Evolutionary conservation across 257 asterid genomes (phyloP).

Genomic region (Handroanthus guayacan): DNA sequence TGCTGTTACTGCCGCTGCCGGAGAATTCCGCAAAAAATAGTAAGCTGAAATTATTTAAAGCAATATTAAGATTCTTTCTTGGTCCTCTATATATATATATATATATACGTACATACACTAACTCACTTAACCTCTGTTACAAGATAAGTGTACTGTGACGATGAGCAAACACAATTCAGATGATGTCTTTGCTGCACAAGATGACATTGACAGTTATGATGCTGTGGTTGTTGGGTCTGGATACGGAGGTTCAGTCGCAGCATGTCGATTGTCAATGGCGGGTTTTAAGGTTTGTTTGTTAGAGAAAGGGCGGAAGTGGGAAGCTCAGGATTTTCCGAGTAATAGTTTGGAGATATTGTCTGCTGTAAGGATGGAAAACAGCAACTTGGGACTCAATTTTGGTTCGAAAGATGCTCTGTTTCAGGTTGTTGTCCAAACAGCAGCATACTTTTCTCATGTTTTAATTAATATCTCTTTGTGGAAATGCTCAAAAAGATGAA

Average conservation of each 20-base stretch:
- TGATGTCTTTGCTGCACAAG: not conserved
- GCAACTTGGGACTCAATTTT: constrained; percentile 40
- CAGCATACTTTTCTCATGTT: not conserved
- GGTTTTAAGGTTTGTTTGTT: constrained; percentile 61
- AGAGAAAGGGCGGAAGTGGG: constrained; percentile 65
- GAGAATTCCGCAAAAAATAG: constrained; percentile 11
- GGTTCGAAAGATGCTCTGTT: constrained; percentile 59
- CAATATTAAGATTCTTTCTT: not conserved
- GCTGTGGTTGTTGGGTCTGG: constrained; percentile 68
- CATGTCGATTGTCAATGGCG: constrained; percentile 60
- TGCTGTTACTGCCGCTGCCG: not conserved
- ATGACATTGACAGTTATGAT: constrained; percentile 45
- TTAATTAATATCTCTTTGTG: too few species aligned
- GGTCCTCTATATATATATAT: too few species aligned
- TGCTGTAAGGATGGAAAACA: constrained; percentile 45
- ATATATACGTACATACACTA: not conserved
- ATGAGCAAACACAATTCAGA: constrained; percentile 36
- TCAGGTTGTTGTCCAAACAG: constrained; percentile 42
- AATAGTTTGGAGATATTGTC: constrained; percentile 42
- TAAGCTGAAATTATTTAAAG: not conserved
- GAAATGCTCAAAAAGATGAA: too few species aligned
- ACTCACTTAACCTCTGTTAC: not conserved
- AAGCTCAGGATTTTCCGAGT: constrained; percentile 59
- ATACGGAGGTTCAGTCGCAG: constrained; percentile 71
- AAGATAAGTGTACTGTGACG: not conserved